phyloP scores from a whole-genome alignment of 2,329 filamentous ascomycete genomes.

The Verticillium longisporum region DNA sequence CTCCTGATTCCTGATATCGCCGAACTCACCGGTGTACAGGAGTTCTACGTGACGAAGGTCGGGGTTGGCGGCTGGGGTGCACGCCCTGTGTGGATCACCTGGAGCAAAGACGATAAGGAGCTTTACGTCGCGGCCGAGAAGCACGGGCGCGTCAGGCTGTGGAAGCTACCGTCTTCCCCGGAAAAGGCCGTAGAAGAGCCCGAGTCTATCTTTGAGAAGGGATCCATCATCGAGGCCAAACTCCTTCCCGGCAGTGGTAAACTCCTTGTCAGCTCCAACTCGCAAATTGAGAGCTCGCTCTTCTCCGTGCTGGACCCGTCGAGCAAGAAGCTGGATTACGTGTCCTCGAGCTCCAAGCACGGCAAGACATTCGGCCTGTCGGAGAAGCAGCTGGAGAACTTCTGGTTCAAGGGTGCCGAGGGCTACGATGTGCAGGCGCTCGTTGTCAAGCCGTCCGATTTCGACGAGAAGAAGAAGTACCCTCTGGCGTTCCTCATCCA shows the following conservation, averaged over 20 bases:
- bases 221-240: slow-evolving; percentile 46
- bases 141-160: slow-evolving; percentile 55
- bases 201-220: slow-evolving; percentile 40
- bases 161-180: slow-evolving; percentile 52
- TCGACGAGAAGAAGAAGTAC: slow-evolving; percentile 65
- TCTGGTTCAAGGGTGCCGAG: slow-evolving; percentile 59
- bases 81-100: slow-evolving; percentile 48
- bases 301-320: slow-evolving; percentile 54
- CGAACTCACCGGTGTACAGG: slow-evolving; percentile 50
- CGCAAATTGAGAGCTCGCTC: slow-evolving; percentile 64
- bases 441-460: slow-evolving; percentile 59
- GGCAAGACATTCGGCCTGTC: slow-evolving; percentile 63
- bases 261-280: slow-evolving; percentile 62
- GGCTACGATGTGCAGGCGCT: slow-evolving; percentile 63
- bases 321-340: slow-evolving; percentile 25
- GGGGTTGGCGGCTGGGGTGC: slow-evolving; percentile 58
- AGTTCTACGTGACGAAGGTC: slow-evolving; percentile 56
- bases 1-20: slow-evolving; percentile 56
- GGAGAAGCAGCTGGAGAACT: slow-evolving; percentile 55
- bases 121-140: slow-evolving; percentile 73
- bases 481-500: slow-evolving; percentile 76
- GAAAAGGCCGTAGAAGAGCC: slow-evolving; percentile 41
- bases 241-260: slow-evolving; percentile 38
- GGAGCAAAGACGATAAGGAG: slow-evolving; percentile 51
- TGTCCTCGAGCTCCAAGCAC: slow-evolving; percentile 60